Evolutionary conservation across 108 stramenopile species (phyloP).

Genomic region (Pseudonitzschia multistriata): DNA sequence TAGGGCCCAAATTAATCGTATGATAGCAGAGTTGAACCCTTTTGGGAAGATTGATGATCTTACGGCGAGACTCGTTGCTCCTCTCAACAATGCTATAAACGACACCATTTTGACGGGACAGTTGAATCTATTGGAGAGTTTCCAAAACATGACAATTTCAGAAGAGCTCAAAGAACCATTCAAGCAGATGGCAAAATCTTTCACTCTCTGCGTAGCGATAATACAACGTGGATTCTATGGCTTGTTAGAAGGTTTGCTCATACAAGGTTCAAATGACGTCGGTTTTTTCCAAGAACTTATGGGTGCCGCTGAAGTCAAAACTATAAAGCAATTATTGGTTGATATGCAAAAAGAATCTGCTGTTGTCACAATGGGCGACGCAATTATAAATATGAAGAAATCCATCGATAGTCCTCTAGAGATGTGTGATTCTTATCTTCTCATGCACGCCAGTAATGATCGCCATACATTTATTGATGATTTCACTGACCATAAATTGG

Average conservation of each 20-base stretch:
- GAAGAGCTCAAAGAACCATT: not conserved
- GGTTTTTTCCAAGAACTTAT: not conserved
- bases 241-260: not conserved
- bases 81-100: not conserved
- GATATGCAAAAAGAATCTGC: not conserved
- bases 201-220: not conserved
- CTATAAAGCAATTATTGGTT: not conserved
- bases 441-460: not conserved
- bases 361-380: not conserved
- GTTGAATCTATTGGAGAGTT: no score
- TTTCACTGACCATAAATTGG: not conserved
- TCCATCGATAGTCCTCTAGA: not conserved
- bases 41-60: not conserved
- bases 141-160: not conserved
- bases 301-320: not conserved
- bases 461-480: not conserved
- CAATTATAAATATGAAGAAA: not conserved
- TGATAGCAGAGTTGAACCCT: not conserved
- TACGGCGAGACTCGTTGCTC: not conserved
- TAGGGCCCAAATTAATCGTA: not conserved
- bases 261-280: not conserved
- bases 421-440: not conserved
- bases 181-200: not conserved
- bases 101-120: not conserved
- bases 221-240: not conserved